Base-by-base conservation (phyloP, 2,329 filamentous ascomycete species). In the Cercospora janseana region DNA sequence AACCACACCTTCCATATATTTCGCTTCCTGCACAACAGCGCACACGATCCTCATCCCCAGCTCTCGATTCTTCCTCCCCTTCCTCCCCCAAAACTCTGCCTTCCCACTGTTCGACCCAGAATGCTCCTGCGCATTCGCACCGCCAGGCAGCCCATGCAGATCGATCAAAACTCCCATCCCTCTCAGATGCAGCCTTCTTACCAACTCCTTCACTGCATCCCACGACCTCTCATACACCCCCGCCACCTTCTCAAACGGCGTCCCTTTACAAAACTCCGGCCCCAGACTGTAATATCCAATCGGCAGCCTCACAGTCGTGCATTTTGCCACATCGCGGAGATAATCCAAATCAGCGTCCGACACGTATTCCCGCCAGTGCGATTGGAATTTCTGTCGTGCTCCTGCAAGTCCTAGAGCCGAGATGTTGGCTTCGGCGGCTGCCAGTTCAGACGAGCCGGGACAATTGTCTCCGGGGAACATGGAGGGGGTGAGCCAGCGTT, bases 231-330 rank as follows among this genome's bases (percentile, higher is more conserved):
- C 59, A 59, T 83, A 83, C 7, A 82, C 72, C 21, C 67, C 59
- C 5, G 70, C 66, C 6, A 72, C 71, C 1, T 70, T 66, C 15
- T 75, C 72, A 63, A 82, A 83, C 0, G 75, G 72, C 1, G 79
- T 82, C 2, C 70, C 69, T 8, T 66, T 58, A 51, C 75, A 78
- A 58, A 76, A 81, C 1, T 69, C 62, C 0, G 73, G 70, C 0
- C 77, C 78, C 4, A 83, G 71, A 3, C 75, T 78, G 60, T 76
- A 83, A 63, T 80, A 82, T 3, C 80, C 80, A 45, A 84, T 77
- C 0, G 80, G 80, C 13, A 84, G 63, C n/a, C 80, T 74, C 32
- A 83, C 73, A 12, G 77, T 77, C 3, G 78, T 82, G 57, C 78
- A 79, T 44, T 73, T 75, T 2, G 76, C 79, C 20, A 72, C 67